phyloP scores from a whole-genome alignment of 2,329 filamentous ascomycete species.

The Emericellopsis atlantica region DNA sequence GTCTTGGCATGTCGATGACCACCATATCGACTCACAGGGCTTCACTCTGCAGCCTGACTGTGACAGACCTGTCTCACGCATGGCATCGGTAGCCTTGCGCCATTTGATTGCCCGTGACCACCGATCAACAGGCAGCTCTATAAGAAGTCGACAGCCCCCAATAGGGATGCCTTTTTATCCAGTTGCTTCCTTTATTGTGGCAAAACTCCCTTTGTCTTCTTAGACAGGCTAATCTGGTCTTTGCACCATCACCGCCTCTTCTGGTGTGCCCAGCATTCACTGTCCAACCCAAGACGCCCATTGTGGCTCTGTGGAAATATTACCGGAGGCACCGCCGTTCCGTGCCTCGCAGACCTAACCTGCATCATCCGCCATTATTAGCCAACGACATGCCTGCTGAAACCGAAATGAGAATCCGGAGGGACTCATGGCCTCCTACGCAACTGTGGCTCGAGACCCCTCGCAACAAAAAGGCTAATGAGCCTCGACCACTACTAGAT shows the following conservation, averaged over 20 bases:
- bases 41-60: conserved; percentile 5
- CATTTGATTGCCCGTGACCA: too few relatives aligned
- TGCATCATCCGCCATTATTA: neutral
- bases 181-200: too few relatives aligned
- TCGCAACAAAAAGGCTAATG: conserved; percentile 23
- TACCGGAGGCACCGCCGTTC: conserved; percentile 5
- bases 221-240: too few relatives aligned
- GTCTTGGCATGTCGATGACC: conserved; percentile 10
- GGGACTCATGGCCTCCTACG: conserved; percentile 40
- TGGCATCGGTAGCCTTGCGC: too few relatives aligned
- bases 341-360: neutral
- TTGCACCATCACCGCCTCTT: too few relatives aligned
- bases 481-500: conserved; percentile 29
- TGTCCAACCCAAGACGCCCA: neutral
- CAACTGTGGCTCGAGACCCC: conserved; percentile 31
- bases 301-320: conserved; percentile 6
- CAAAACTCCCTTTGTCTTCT: too few relatives aligned
- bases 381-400: conserved; percentile 20
- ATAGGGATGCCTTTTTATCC: too few relatives aligned
- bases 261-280: too few relatives aligned
- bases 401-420: conserved; percentile 17
- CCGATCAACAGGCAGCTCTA: too few relatives aligned
- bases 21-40: conserved; percentile 12
- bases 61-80: neutral
- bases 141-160: too few relatives aligned